Evolutionary conservation across 192 early-diverging fungal species (phyloP).

Genomic region (Lunasporangiospora selenospora): DNA sequence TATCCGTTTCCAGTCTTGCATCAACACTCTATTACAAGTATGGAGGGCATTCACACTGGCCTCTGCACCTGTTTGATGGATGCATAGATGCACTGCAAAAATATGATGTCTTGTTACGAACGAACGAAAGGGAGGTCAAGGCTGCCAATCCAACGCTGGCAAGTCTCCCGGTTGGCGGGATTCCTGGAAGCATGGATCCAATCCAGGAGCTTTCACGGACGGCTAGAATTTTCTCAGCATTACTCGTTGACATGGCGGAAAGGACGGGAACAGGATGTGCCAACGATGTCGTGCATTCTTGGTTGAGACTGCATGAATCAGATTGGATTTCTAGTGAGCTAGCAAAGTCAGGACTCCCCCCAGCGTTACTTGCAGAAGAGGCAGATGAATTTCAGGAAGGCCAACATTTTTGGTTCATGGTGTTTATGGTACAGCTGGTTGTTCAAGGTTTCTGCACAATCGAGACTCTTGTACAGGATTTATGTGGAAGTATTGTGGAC

Average conservation of each 20-base stretch:
- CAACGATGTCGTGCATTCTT: constrained; percentile 33
- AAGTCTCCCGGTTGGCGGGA: background rate
- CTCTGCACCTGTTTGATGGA: constrained; percentile 16
- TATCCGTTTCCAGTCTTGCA: constrained; percentile 17
- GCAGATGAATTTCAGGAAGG: background rate
- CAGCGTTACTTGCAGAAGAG: background rate
- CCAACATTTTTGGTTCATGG: constrained; percentile 27
- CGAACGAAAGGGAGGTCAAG: background rate
- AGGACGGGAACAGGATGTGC: constrained; percentile 22
- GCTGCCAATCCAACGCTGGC: background rate
- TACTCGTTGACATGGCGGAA: constrained; percentile 37
- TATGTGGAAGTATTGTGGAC: constrained; percentile 28
- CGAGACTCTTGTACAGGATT: constrained; percentile 29
- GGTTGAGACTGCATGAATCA: constrained; percentile 23
- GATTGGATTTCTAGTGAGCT: constrained; percentile 32
- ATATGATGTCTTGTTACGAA: no score
- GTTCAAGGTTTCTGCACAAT: constrained; percentile 38
- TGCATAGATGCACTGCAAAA: constrained; percentile 29
- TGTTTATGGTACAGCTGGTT: constrained; percentile 39
- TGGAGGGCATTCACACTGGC: constrained; percentile 30
- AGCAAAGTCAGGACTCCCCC: background rate
- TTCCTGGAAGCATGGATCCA: no score
- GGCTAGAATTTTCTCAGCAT: constrained; percentile 19
- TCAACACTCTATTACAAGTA: constrained; percentile 18
- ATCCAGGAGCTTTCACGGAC: constrained; percentile 16